Evolutionary conservation across 768 basidiomycete species (phyloP).

Genomic region (Roridomyces roridus): DNA sequence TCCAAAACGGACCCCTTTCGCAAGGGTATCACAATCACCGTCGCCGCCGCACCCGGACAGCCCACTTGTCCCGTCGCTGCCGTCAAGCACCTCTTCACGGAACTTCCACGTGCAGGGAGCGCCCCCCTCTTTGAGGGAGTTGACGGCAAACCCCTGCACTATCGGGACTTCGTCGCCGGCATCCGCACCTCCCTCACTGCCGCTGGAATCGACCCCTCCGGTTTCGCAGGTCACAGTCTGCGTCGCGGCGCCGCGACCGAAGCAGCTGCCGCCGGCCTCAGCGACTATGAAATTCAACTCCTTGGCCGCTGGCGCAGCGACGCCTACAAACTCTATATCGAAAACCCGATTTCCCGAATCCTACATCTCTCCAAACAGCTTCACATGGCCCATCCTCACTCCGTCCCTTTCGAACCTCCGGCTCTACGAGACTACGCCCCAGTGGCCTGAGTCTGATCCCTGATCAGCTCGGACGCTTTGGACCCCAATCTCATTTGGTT

Average conservation of each 20-base stretch:
- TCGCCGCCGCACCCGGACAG: background rate
- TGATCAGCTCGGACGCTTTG: too few relatives aligned
- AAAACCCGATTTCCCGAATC: background rate
- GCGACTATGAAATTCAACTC: background rate
- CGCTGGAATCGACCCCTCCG: background rate
- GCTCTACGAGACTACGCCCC: too few relatives aligned
- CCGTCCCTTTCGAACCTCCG: constrained; percentile 3
- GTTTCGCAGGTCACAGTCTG: background rate
- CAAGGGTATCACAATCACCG: constrained; percentile 4
- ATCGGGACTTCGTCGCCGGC: background rate
- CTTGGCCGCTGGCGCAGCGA: background rate
- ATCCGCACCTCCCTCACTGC: constrained; percentile 4
- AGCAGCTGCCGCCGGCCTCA: background rate
- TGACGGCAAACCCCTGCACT: constrained; percentile 2
- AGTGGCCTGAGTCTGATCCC: too few relatives aligned
- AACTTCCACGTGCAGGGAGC: background rate
- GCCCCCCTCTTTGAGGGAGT: background rate
- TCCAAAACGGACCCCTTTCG: constrained; percentile 1
- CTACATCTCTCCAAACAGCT: constrained; percentile 2
- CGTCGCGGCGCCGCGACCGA: background rate
- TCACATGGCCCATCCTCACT: constrained; percentile 5
- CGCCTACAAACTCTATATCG: background rate
- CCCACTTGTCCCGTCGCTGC: background rate
- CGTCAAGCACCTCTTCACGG: background rate
- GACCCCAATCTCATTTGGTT: too few relatives aligned